Base-by-base conservation (phyloP, 176 grass and related monocot species). In the Carex scoparia region DNA sequence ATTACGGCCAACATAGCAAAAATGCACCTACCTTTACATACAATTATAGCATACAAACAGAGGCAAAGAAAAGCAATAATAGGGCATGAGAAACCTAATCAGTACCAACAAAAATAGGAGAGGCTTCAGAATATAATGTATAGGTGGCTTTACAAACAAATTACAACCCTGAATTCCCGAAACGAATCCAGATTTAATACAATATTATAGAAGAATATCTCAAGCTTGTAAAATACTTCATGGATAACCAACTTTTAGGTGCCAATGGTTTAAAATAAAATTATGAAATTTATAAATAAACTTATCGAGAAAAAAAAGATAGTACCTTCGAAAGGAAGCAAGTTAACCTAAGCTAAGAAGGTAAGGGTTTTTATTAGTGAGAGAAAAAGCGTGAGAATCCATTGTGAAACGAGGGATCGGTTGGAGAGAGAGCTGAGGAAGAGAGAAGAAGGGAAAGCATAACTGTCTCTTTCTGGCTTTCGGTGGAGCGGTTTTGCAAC, bases 401-500 rank as follows among this genome's bases (percentile, higher is more conserved):
- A 48, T 64, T 49, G 57, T 65, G 28, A 65, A 38, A 33, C 2
- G 81, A 69, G 63, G 65, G 58, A 81, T 64, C 61, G 18, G 49
- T 19, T 67, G 61, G 42, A 51, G 80, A 83, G 40, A 40, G 9
- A 65, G 66, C 4, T n/a, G 58, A 48, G n/a, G 12, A 67, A 14
- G 11, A 48, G 28, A 65, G 35, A 19, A 44, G 33, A 65, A 82
- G 79, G 79, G 58, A 42, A 81, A 61, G 58, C 7, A 51, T 65
- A 61, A 30, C 61, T 32, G 10, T 83, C 81, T 83, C 15, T 65
- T 64, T 81, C 58, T 48, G 61, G 49, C 81, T 83, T 83, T 83
- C 62, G 63, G 81, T 83, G 81, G 81, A 53, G 81, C 14, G 40
- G 7, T 68, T 83, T 83, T 68, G 65, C 81, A 67, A 69, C 65